Evolutionary conservation across 2,329 filamentous ascomycete species (phyloP).

Genomic region (Neonectria hederae): DNA sequence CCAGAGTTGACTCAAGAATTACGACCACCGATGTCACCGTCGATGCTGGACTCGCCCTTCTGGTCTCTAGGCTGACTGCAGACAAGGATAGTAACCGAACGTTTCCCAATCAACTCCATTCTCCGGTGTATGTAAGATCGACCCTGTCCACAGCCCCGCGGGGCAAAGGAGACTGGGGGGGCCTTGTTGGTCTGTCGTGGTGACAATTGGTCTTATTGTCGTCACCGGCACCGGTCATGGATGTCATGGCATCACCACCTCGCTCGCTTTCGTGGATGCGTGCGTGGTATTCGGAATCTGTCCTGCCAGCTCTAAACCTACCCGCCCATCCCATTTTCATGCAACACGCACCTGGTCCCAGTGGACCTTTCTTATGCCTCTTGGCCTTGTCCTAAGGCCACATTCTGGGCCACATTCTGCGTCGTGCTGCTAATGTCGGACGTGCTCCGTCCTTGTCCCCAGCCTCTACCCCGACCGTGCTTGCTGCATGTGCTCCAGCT

Average conservation of each 20-base stretch:
- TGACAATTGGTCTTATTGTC: conserved; percentile 9
- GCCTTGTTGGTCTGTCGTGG: conserved; percentile 16
- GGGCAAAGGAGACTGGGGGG: conserved; percentile 7
- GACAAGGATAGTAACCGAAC: conserved; percentile 20
- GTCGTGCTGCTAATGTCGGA: conserved; percentile 35
- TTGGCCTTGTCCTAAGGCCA: neutral
- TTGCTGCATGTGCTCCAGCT: conserved; percentile 36
- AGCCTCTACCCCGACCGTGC: conserved; percentile 21
- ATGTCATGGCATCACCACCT: conserved; percentile 6
- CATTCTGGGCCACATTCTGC: conserved; percentile 21
- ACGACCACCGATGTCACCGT: conserved; percentile 23
- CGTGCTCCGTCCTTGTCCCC: conserved; percentile 27
- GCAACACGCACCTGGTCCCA: conserved; percentile 26
- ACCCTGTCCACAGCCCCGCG: conserved; percentile 26
- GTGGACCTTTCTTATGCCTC: conserved; percentile 17
- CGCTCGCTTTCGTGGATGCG: neutral
- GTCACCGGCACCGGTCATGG: conserved; percentile 28
- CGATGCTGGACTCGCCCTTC: conserved; percentile 27
- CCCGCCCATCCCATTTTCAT: conserved; percentile 10
- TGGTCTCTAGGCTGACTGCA: conserved; percentile 26
- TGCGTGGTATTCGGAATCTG: conserved; percentile 16
- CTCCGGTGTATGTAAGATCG: conserved; percentile 26
- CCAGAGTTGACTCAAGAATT: conserved; percentile 2
- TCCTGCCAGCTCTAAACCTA: conserved; percentile 15
- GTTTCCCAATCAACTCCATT: conserved; percentile 17